These are phyloP conservation scores for Senna tora DNA, from an alignment of 306 rosid species.

Conservation along the genomic window DNA sequence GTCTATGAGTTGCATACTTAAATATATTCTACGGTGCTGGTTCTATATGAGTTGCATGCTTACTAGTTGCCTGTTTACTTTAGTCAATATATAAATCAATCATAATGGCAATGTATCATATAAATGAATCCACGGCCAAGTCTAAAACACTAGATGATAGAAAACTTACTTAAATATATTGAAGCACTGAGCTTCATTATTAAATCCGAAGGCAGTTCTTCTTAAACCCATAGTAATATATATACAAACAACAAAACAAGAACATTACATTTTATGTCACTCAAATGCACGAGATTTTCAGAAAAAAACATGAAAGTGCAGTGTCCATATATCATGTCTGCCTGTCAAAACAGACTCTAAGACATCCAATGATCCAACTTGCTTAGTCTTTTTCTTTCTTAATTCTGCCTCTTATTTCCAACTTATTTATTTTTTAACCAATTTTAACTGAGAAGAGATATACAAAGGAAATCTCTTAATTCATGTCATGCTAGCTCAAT, in stretches of 20 bases:
- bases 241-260: background rate
- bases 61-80: no score
- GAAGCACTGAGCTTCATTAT: no score
- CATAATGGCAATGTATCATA: no score
- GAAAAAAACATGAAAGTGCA: conserved; percentile 22
- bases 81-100: no score
- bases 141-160: no score
- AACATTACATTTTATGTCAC: background rate
- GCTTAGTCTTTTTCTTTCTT: conserved; percentile 3
- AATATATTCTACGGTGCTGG: no score
- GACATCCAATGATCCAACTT: background rate
- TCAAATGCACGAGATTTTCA: conserved; percentile 5
- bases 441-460: background rate
- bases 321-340: conserved; percentile 13
- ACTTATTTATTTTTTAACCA: background rate
- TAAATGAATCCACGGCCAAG: no score
- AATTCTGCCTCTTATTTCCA: conserved; percentile 13
- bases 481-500: background rate
- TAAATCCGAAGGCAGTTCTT: no score
- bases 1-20: no score
- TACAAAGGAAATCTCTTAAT: background rate
- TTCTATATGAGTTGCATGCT: no score
- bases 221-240: no score
- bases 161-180: no score
- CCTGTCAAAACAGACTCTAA: conserved; percentile 13